These are phyloP conservation scores for Allium sativum DNA, from an alignment of 106 monocot species.

Conservation along the genomic window DNA sequence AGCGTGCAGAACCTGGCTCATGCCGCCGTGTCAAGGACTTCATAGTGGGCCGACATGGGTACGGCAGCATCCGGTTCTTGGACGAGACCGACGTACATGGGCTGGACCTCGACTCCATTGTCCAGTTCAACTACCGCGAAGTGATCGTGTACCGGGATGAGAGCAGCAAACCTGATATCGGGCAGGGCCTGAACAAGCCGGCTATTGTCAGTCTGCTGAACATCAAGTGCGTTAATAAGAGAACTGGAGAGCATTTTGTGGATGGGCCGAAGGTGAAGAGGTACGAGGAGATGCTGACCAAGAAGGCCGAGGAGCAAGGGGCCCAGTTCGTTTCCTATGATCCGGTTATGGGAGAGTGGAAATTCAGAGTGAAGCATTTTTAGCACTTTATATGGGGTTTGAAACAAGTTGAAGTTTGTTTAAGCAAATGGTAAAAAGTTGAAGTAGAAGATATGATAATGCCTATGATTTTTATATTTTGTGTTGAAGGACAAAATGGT, in stretches of 20 bases:
- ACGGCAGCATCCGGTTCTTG: conserved; percentile 72
- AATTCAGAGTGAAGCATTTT: conserved; percentile 82
- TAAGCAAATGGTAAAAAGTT: too few relatives aligned
- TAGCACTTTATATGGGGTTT: too few relatives aligned
- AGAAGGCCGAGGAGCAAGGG: conserved; percentile 74
- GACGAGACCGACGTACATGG: conserved; percentile 74
- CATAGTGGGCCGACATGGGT: conserved; percentile 64
- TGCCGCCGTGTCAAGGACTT: conserved; percentile 66
- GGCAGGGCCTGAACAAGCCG: conserved; percentile 86
- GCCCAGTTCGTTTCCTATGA: conserved; percentile 82
- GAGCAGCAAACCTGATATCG: conserved; percentile 68
- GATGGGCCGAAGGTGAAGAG: conserved; percentile 64
- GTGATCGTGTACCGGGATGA: conserved; percentile 86
- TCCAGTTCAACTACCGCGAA: conserved; percentile 81
- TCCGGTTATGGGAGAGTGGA: conserved; percentile 74
- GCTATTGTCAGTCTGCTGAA: conserved; percentile 84
- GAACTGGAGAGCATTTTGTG: conserved; percentile 54
- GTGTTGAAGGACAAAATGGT: too few relatives aligned
- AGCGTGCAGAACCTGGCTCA: conserved; percentile 64
- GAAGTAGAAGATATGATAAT: too few relatives aligned
- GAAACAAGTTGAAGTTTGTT: too few relatives aligned
- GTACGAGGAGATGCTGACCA: conserved; percentile 70
- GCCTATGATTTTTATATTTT: too few relatives aligned
- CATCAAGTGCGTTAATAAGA: conserved; percentile 79
- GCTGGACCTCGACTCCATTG: conserved; percentile 75